Evolutionary conservation across 2,329 filamentous ascomycete species (phyloP), one percentile per base, ranked within the genome.

Genomic region (Berkeleyomyces basicola): DNA sequence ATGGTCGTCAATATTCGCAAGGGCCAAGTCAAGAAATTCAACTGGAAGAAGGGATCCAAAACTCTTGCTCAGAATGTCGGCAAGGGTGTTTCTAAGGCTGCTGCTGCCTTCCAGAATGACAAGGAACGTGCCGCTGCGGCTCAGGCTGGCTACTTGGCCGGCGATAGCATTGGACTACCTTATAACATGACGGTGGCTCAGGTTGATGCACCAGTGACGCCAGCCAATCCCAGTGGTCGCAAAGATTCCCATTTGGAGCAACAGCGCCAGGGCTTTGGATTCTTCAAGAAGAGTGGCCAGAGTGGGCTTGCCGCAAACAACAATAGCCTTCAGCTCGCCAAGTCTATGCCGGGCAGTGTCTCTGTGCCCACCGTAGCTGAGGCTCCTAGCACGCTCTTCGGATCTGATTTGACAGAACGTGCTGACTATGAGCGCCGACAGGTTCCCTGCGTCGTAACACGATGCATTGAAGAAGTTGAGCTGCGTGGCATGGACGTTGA

Each of bases 21-120:
- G 75, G 90, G 88, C 39, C 90, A 96, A 71, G 84, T 87, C 61
- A 95, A 90, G 77, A 97, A 96, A 73, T 96, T 96, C 75, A 96
- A 96, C 75, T 97, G 93, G 91, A 96, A 96, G 80, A 96, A 95
- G 77, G 90, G 90, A 46, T 89, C 89, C 46, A 92, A 95, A 74
- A 91, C 88, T 63, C 86, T 97, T 68, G 91, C 91, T 37, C 95
- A 96, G 73, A 92, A 91, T 70, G 88, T 97, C 60, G 87, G 88
- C 65, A 96, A 96, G 76, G 90, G 91, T 61, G 84, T 97, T 72
- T 96, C 95, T 73, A 88, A 90, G 62, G 91, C 91, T 4, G 95
- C 96, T 65, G 86, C 85, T 59, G 86, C 86, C 61, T 84, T 81
- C 78, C 81, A 79, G 71, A 79, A 75, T 70, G 78, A 79, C 53